Base-by-base conservation (phyloP, 2,329 filamentous ascomycete genomes). In the Delphinella strobiligena region DNA sequence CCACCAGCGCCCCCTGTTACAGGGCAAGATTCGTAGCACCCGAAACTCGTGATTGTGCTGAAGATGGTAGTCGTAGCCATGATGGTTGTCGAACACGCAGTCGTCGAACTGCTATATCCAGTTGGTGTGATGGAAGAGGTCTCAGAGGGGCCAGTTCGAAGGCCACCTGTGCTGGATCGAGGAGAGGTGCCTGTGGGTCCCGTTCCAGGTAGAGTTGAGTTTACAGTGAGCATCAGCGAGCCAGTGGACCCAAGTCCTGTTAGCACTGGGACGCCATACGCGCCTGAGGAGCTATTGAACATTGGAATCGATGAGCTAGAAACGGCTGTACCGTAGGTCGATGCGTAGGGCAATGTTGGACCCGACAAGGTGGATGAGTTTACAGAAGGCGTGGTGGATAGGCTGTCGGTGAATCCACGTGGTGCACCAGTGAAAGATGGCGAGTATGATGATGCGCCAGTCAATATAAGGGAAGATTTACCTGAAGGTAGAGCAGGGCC, bases 1-100 rank as follows among this genome's bases (percentile, higher is more conserved):
- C 41, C 46, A 18, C 19, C 19, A 19, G 19, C 17, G 7, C 36
- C 40, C 19, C 22, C 41, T 12, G 22, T 14, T 7, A 42, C 44
- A 19, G 39, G 32, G 22, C 48, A 51, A 3, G 40, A 38, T 5
- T 30, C 37, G 19, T 37, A 46, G 37, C 48, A 51, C 29, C 47
- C 47, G 18, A 36, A 19, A 24, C 36, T 18, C 2, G 39, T 41
- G 2, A 34, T 41, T 12, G 39, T 41, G 4, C 24, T 27, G 17
- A 24, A 40, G 16, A 41, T 30, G 16, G 39, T 41, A 12, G 15
- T 41, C 15, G 39, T 34, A 27, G 39, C 39, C 29, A 32, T 30
- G 1, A 34, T 37, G 9, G 37, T 12, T 2, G 39, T 37, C 27
- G 39, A 41, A 34, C 31, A 41, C 18, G 37, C 19, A 1, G 32